A percentile compares a stretch with the other conserved stretches of the same genome.
Evolutionary conservation across 306 rosid species (phyloP).

Genomic region (Sophora flavescens): DNA sequence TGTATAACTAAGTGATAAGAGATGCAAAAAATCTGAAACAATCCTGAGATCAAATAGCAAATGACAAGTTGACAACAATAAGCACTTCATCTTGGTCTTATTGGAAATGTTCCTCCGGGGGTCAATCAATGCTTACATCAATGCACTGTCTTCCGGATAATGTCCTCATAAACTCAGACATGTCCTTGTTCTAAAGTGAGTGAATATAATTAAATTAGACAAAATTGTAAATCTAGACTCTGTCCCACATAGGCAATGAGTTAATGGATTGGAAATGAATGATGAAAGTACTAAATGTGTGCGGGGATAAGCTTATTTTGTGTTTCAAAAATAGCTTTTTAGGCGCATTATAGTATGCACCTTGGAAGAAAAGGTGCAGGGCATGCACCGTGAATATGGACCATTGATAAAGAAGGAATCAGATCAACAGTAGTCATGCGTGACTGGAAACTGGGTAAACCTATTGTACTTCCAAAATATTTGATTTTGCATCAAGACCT

Average conservation of each 20-base stretch:
- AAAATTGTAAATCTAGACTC: neutral
- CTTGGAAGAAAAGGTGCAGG: too few species aligned
- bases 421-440: too few species aligned
- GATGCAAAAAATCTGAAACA: neutral
- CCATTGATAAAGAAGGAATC: too few species aligned
- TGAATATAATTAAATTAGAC: neutral
- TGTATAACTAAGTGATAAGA: neutral
- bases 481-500: too few species aligned
- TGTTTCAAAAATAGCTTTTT: neutral
- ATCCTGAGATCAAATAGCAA: neutral
- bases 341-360: too few species aligned
- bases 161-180: conserved; percentile 3
- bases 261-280: conserved; percentile 24
- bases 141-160: neutral
- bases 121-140: neutral
- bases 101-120: neutral
- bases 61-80: neutral
- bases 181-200: neutral
- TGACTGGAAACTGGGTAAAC: too few species aligned
- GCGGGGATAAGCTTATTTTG: neutral
- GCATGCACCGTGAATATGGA: too few species aligned
- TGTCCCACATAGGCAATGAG: neutral
- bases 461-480: too few species aligned
- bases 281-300: neutral
- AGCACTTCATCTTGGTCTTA: neutral